Conservation (phyloP, 1,284 basidiomycete species). For the Chalciporus sp. region DNA sequence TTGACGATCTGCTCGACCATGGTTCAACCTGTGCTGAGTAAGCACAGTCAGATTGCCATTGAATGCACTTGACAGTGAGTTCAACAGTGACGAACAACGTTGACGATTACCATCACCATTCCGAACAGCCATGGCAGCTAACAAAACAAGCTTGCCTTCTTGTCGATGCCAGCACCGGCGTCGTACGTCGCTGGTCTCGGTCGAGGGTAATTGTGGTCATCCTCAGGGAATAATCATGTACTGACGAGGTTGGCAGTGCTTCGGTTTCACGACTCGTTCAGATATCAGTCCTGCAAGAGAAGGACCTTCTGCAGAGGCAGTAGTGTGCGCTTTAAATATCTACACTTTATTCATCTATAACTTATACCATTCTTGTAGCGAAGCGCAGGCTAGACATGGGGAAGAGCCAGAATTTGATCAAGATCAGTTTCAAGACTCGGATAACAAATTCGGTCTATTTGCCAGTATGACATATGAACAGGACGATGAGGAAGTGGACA, state of each 20-base stretch:
- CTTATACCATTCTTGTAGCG: conserved; percentile 31
- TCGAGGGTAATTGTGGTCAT: conserved; percentile 64
- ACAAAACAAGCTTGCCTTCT: conserved; percentile 78
- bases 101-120: background rate
- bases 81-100: background rate
- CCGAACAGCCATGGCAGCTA: conserved; percentile 45
- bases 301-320: conserved; percentile 85
- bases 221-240: background rate
- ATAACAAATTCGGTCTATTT: conserved; percentile 96
- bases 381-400: conserved; percentile 80
- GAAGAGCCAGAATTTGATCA: conserved; percentile 87
- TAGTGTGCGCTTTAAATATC: conserved; percentile 60
- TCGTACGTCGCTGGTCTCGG: conserved; percentile 97
- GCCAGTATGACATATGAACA: conserved; percentile 95
- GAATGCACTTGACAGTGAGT: background rate
- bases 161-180: conserved; percentile 88
- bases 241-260: conserved; percentile 54
- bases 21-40: background rate
- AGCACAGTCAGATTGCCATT: background rate
- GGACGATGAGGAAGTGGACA: conserved; percentile 97
- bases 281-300: conserved; percentile 99
- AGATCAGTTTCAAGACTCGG: conserved; percentile 93
- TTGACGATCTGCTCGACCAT: too few species aligned
- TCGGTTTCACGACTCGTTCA: conserved; percentile 98
- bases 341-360: background rate